These are phyloP conservation scores for Elsinoe batatas DNA, from an alignment of 2,329 filamentous ascomycete genomes.

Conservation along the genomic window DNA sequence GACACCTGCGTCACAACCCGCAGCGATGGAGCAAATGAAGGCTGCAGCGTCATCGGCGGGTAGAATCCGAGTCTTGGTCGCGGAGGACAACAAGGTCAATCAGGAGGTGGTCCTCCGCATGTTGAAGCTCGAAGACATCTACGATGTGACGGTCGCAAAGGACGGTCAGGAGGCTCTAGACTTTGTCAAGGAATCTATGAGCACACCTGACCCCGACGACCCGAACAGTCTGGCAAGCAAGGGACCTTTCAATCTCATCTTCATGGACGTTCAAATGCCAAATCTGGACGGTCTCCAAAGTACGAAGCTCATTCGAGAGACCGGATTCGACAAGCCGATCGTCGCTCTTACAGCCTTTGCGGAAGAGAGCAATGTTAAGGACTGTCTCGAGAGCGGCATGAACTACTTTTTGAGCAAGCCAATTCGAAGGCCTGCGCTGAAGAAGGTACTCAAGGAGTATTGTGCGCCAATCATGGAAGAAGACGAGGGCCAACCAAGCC, in stretches of 20 bases:
- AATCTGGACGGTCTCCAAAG: constrained; percentile 83
- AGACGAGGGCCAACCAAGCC: constrained; percentile 26
- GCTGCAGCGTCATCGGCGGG: constrained; percentile 47
- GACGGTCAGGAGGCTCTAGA: constrained; percentile 71
- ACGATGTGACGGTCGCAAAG: constrained; percentile 71
- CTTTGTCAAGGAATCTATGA: constrained; percentile 70
- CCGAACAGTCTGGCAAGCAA: constrained; percentile 33
- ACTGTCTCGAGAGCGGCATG: constrained; percentile 76
- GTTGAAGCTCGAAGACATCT: constrained; percentile 68
- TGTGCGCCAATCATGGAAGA: constrained; percentile 75
- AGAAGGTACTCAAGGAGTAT: constrained; percentile 71
- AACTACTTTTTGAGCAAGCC: constrained; percentile 70
- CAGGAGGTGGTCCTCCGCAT: constrained; percentile 53
- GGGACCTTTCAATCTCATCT: constrained; percentile 72
- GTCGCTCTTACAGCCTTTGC: constrained; percentile 85
- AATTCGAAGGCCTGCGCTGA: constrained; percentile 73
- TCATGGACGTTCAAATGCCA: constrained; percentile 94
- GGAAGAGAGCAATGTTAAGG: constrained; percentile 64
- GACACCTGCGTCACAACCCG: constrained; percentile 51
- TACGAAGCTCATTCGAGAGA: constrained; percentile 71
- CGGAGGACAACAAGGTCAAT: constrained; percentile 64
- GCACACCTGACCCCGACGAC: constrained; percentile 8
- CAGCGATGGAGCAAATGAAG: constrained; percentile 55
- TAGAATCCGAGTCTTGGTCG: constrained; percentile 73
- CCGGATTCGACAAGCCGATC: constrained; percentile 80